Conservation (phyloP, 257 asterid species). For the Jaltomata sinuosa region DNA sequence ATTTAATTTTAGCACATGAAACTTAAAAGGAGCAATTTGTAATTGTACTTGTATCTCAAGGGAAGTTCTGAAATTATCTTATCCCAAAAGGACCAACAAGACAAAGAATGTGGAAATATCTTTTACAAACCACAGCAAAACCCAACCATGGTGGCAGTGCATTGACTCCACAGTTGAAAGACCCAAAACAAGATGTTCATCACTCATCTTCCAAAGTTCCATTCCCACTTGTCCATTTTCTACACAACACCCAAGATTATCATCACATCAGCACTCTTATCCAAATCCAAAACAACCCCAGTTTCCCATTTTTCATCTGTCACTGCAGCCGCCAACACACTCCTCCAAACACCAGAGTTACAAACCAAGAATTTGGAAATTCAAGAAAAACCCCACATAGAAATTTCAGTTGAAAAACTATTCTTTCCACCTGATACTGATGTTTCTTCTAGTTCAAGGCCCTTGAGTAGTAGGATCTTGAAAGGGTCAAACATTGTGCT, state of each 20-base stretch:
- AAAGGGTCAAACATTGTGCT: constrained; percentile 92
- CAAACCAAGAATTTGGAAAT: not conserved
- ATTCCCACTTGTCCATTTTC: not conserved
- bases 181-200: constrained; percentile 15
- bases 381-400: constrained; percentile 18
- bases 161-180: not conserved
- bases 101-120: not conserved
- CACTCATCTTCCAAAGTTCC: constrained; percentile 20
- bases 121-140: not conserved
- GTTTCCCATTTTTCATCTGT: not conserved
- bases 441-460: constrained; percentile 23
- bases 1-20: not conserved
- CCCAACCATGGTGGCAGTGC: not conserved
- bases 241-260: constrained; percentile 6
- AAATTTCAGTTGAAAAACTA: constrained; percentile 52
- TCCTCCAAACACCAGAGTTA: constrained; percentile 13
- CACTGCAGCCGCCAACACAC: constrained; percentile 27
- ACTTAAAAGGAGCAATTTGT: not conserved
- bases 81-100: not conserved
- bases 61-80: not conserved
- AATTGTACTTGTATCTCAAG: not conserved
- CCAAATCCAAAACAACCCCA: constrained; percentile 10
- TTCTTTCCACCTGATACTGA: constrained; percentile 87
- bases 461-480: constrained; percentile 51
- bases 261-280: constrained; percentile 3